These are phyloP conservation scores for Auricularia auricula-judae DNA, from an alignment of 768 basidiomycete genomes.

Conservation along the genomic window DNA sequence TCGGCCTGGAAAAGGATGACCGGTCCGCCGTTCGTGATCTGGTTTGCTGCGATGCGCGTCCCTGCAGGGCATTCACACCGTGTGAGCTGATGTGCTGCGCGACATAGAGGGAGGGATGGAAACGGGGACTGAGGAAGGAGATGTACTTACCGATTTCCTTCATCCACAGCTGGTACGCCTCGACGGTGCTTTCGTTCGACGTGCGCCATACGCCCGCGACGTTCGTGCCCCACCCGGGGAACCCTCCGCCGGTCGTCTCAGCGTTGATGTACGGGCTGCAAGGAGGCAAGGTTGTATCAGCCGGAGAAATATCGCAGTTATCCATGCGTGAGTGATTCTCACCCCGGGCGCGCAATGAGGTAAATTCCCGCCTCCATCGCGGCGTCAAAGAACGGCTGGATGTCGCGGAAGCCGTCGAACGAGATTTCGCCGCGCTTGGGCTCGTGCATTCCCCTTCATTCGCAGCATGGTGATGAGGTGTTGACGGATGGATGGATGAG, in stretches of 20 bases:
- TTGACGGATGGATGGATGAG: constrained; percentile 17
- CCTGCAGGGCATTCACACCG: background rate
- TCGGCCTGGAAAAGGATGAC: constrained; percentile 39
- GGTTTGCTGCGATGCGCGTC: constrained; percentile 36
- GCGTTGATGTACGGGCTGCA: constrained; percentile 47
- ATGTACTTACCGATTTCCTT: background rate
- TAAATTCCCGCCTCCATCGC: background rate
- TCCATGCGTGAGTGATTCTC: constrained; percentile 1
- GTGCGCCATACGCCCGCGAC: constrained; percentile 12
- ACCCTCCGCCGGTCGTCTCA: constrained; percentile 21
- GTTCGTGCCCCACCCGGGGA: constrained; percentile 18
- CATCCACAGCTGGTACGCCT: constrained; percentile 15
- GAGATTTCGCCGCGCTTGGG: background rate
- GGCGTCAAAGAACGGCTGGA: background rate
- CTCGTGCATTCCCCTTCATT: background rate
- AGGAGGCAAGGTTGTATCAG: background rate
- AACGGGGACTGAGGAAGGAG: no score
- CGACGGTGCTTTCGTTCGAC: constrained; percentile 12
- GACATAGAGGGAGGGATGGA: no score
- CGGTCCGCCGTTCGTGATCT: constrained; percentile 51
- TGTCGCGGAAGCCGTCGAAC: background rate
- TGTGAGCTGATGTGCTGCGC: no score
- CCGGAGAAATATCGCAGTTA: background rate
- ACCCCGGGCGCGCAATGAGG: constrained; percentile 19
- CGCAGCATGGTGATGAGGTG: background rate